Evolutionary conservation across 768 basidiomycete genomes (phyloP).

Genomic region (Cyclocybe cylindracea): DNA sequence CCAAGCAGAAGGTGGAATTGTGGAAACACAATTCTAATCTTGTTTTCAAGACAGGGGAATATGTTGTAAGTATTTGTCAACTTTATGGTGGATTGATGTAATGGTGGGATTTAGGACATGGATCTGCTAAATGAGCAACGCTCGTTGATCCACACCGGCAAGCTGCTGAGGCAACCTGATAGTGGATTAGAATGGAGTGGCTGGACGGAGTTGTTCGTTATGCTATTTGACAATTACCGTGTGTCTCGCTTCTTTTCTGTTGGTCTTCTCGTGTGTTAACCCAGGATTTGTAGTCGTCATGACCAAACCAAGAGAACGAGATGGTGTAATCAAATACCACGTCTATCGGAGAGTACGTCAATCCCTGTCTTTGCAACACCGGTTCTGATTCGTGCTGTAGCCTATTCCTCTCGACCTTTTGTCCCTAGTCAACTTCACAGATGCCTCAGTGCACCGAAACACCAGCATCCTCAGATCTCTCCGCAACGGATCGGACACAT

Average conservation of each 20-base stretch:
- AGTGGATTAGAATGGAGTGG: conserved; percentile 74
- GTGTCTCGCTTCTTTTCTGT: conserved; percentile 26
- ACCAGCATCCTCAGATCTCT: conserved; percentile 65
- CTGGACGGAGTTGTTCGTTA: conserved; percentile 84
- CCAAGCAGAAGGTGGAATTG: conserved; percentile 87
- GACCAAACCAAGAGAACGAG: conserved; percentile 77
- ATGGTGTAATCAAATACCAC: conserved; percentile 73
- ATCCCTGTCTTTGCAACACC: background rate
- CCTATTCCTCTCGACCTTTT: conserved; percentile 93
- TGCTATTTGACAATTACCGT: conserved; percentile 96
- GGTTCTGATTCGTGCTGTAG: conserved; percentile 42
- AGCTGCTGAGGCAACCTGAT: conserved; percentile 81
- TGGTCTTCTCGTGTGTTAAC: background rate
- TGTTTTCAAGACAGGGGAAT: conserved; percentile 75
- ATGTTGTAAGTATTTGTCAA: conserved; percentile 43
- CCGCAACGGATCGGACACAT: conserved; percentile 39
- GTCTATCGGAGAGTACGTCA: conserved; percentile 71
- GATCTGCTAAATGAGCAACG: conserved; percentile 86
- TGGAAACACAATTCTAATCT: conserved; percentile 83
- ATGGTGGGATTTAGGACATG: conserved; percentile 57
- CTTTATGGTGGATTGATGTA: background rate
- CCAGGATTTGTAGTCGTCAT: conserved; percentile 63
- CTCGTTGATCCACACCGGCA: conserved; percentile 81
- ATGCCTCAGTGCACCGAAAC: conserved; percentile 69
- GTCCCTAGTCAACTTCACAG: conserved; percentile 78